phyloP scores from a whole-genome alignment of 805 yeast genomes.

The Yamadazyma sp. region DNA sequence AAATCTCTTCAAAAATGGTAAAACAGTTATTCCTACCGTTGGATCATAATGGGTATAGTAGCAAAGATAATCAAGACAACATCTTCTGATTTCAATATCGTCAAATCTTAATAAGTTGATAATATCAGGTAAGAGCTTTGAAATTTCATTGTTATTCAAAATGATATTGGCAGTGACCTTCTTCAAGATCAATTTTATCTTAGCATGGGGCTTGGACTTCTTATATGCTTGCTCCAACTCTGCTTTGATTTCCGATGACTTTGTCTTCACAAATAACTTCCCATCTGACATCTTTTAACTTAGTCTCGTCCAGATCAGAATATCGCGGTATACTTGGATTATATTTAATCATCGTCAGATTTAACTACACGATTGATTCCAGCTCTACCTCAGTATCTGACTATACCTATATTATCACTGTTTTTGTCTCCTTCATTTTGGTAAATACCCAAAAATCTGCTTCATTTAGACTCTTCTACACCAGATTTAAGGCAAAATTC shows the following conservation, averaged over 20 bases:
- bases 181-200: constrained; percentile 46
- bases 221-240: constrained; percentile 43
- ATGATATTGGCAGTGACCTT: constrained; percentile 82
- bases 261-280: constrained; percentile 37
- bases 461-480: too few species aligned
- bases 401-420: too few species aligned
- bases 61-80: constrained; percentile 65
- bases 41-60: constrained; percentile 61
- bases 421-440: too few species aligned
- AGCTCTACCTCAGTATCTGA: too few species aligned
- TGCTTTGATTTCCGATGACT: constrained; percentile 37
- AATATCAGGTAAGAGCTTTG: constrained; percentile 62
- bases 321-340: too few species aligned
- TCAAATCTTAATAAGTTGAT: constrained; percentile 46
- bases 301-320: too few species aligned
- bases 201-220: constrained; percentile 37
- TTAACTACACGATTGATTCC: too few species aligned
- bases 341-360: too few species aligned
- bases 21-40: constrained; percentile 48
- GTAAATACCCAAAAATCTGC: too few species aligned
- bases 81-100: constrained; percentile 67
- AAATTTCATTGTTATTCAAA: constrained; percentile 76
- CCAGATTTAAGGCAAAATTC: too few species aligned
- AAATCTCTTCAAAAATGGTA: constrained; percentile 56
- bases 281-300: constrained; percentile 41